Conservation (phyloP, 179 eudicot species). For the Gypsophila paniculata region DNA sequence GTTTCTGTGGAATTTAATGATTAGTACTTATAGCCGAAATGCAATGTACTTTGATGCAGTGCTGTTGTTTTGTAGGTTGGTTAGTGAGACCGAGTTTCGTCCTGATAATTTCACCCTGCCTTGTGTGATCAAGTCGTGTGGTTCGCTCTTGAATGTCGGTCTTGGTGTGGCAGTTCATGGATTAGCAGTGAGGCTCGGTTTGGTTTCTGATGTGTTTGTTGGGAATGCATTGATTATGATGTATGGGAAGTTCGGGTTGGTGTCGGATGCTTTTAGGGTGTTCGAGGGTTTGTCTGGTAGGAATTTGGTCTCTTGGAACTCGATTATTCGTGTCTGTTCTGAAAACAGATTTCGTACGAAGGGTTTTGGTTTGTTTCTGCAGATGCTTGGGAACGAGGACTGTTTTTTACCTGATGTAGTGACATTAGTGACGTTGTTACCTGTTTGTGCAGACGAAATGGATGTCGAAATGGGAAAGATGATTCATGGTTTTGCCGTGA, state of each 20-base stretch:
- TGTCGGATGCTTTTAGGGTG: slow-evolving; percentile 48
- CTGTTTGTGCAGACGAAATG: slow-evolving; percentile 48
- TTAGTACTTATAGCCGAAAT: slow-evolving; percentile 53
- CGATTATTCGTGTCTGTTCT: slow-evolving; percentile 44
- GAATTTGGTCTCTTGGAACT: slow-evolving; percentile 71
- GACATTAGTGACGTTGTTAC: slow-evolving; percentile 55
- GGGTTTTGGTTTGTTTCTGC: slow-evolving; percentile 37
- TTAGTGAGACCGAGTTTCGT: slow-evolving; percentile 26
- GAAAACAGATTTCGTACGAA: slow-evolving; percentile 41
- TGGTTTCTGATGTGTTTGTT: slow-evolving; percentile 52
- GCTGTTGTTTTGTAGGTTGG: slow-evolving; percentile 34
- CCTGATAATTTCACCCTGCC: slow-evolving; percentile 71
- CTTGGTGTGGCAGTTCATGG: slow-evolving; percentile 48
- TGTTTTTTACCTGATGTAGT: slow-evolving; percentile 49
- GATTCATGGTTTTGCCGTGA: slow-evolving; percentile 58
- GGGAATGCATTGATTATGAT: slow-evolving; percentile 53
- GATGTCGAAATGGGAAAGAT: slow-evolving; percentile 42
- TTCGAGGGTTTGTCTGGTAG: slow-evolving; percentile 44
- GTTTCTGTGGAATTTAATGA: slow-evolving; percentile 55
- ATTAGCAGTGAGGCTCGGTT: slow-evolving; percentile 38
- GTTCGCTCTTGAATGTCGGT: slow-evolving; percentile 34
- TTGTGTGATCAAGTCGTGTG: slow-evolving; percentile 58
- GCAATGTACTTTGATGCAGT: slow-evolving; percentile 41
- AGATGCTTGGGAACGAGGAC: slow-evolving; percentile 36
- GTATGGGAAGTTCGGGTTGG: slow-evolving; percentile 49